Base-by-base conservation (phyloP, 2,329 filamentous ascomycete species). In the Venturia nashicola region DNA sequence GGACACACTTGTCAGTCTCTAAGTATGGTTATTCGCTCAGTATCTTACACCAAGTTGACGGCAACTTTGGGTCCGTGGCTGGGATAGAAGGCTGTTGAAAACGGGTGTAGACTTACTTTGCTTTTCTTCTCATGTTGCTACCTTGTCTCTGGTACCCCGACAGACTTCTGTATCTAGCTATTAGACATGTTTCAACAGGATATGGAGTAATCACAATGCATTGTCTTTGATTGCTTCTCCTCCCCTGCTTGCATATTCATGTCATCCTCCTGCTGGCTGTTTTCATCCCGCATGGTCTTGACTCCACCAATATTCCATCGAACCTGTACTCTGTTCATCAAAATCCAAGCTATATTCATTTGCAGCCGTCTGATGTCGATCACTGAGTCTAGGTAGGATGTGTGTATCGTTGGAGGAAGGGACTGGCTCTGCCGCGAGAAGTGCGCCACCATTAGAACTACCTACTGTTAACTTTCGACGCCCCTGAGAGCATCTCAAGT, bases 181-280 rank as follows among this genome's bases (percentile, higher is more conserved):
- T 20, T 16, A 36, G 51, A 57, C 51, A 57, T 57, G 51, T 32
- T 8, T 36, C 51, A 57, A 9, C 8, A 57, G 12, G 14, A 57
- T 57, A 57, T 57, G 36, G 27, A 57, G 27, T 57, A 57, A 57
- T 57, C 27, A n/a, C 51, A 36, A n/a, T 57, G 51, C 51, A 57
- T 57, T 57, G 32, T 20, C 51, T 57, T 57, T n/a, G 51, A 57
- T 36, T 32, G 51, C 14, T 18, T 36, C 32, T 57, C 9, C 14
- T 57, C 27, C 8, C 12, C 32, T n/a, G 7, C 27, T 36, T 32
- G 20, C 51, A 36, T 36, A 27, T 36, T 36, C 18, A 32, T n/a
- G 23, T 55, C 51, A 18, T 36, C 27, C 11, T 55, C 27, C 11
- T 57, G 23, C 48, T 55, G 32, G 51, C 51, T 36, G 11, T 57